phyloP scores from a whole-genome alignment of 2,329 filamentous ascomycete species.

The Fusarium musae region DNA sequence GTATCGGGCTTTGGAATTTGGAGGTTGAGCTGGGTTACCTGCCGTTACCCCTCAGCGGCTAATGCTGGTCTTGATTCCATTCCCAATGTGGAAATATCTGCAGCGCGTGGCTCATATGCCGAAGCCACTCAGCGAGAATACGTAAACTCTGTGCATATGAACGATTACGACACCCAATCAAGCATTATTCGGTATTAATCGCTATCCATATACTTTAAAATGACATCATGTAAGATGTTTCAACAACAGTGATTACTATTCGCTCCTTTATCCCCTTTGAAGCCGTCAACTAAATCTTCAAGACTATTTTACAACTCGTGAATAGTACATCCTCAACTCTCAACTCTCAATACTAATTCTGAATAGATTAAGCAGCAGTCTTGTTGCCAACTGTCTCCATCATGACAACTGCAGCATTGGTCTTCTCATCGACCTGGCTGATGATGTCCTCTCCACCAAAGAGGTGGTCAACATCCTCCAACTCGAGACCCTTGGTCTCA shows the following conservation, averaged over 20 bases:
- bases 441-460: constrained; percentile 29
- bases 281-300: background rate
- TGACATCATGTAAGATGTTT: background rate
- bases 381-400: constrained; percentile 13
- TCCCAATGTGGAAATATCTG: background rate
- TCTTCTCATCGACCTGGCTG: constrained; percentile 28
- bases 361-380: background rate
- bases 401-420: constrained; percentile 5
- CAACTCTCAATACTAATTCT: background rate
- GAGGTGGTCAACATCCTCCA: constrained; percentile 59
- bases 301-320: background rate
- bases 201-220: background rate
- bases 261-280: background rate
- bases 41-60: constrained; percentile 20
- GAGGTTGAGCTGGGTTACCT: background rate
- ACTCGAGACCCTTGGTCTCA: constrained; percentile 58
- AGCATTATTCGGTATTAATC: background rate
- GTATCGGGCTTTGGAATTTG: constrained; percentile 7
- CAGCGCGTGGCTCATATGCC: background rate
- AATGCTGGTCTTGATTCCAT: background rate
- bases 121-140: background rate
- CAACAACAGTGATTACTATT: background rate
- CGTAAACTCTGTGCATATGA: background rate
- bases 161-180: background rate
- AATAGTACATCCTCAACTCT: background rate